phyloP scores from a whole-genome alignment of 1,284 basidiomycete genomes.

The Irpex lacteus region DNA sequence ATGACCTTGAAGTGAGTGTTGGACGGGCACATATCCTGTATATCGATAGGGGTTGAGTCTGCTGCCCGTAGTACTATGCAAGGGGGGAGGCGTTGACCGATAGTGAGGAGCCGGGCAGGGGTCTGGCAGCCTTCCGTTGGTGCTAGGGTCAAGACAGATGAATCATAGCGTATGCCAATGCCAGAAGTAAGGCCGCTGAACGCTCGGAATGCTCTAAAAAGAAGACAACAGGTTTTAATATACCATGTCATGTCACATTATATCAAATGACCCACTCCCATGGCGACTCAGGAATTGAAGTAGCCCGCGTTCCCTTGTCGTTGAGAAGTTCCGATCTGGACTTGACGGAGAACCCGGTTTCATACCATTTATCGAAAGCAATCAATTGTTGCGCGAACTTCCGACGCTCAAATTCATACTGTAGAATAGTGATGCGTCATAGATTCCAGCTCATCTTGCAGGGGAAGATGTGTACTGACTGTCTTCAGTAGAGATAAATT shows the following conservation, averaged over 20 bases:
- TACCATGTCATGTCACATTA: not conserved
- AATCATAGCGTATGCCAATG: not conserved
- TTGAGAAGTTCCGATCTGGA: conserved; percentile 36
- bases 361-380: conserved; percentile 72
- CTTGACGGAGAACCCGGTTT: conserved; percentile 75
- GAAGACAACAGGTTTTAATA: not conserved
- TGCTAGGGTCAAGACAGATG: not conserved
- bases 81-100: conserved; percentile 3
- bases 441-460: not conserved
- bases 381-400: conserved; percentile 79
- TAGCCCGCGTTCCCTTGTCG: conserved; percentile 41
- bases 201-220: not conserved
- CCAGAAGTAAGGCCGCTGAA: conserved; percentile 3
- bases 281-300: conserved; percentile 53
- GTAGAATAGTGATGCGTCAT: not conserved
- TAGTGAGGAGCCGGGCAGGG: not conserved
- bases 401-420: conserved; percentile 72
- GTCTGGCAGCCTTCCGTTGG: not conserved
- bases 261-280: conserved; percentile 39
- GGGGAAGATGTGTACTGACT: conserved; percentile 37
- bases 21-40: conserved; percentile 14
- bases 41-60: not conserved
- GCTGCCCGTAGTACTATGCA: conserved; percentile 1
- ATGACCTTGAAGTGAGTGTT: conserved; percentile 10
- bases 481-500: conserved; percentile 66